Base-by-base conservation (phyloP, 306 rosid genomes). In the Arachis hypogaea region DNA sequence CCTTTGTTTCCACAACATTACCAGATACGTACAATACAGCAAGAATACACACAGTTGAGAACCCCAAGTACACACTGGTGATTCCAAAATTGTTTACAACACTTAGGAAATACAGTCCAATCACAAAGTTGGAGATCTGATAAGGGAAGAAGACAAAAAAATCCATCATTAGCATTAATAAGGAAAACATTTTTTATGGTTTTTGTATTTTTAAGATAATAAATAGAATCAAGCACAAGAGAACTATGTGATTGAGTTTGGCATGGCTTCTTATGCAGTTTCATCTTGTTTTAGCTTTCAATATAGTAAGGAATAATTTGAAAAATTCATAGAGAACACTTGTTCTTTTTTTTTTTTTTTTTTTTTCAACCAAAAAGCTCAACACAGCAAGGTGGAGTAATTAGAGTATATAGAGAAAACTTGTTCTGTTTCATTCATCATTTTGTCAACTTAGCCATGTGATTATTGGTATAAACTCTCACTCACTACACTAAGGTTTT, bases 21-120 rank as follows among this genome's bases (percentile, higher is more conserved):
- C 88, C 78, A 11, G 90, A 72, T 64, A 88, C 69, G 88, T 88
- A 92, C 80, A 88, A 12, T 68, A 90, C 89, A 42, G 93, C 91
- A 30, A 92, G 90, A 73, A 85, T 67, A 74, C 98, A 90, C 43
- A 88, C 83, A 36, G 59, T 63, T 6, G 96, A 62, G 66, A 92
- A 92, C 59, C 92, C 98, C 55, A 92, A 68, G 52, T 92, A 92
- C 63, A 87, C 96, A 0, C 51, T 60, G 86, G 89, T 83, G 69
- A 92, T 85, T 3, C 98, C 98, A 44, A 90, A 86, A 86, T 86
- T 92, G 85, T 82, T 85, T 45, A 92, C 98, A 42, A 92, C 80
- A 63, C 98, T 90, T 87, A 92, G 68, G 91, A 92, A 92, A 73
- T 85, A 92, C 73, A 92, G 96, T 61, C 98, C 98, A 1, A 92